A percentile compares a stretch with the other conserved stretches of the same genome.
Conservation (phyloP, 2,329 filamentous ascomycete genomes). For the Fusarium lyarnte region DNA sequence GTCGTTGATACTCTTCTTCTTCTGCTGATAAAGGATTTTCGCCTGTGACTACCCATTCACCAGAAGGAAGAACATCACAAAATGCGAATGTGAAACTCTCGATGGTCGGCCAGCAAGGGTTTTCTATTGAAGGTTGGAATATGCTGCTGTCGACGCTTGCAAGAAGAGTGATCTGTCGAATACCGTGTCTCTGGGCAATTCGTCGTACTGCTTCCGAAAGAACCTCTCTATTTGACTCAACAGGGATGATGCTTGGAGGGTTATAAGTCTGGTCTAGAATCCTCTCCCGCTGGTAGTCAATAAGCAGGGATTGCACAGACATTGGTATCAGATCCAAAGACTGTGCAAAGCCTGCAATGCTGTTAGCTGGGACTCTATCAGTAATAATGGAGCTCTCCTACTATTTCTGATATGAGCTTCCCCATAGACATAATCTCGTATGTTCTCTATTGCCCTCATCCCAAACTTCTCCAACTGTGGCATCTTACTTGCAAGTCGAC, state of each 20-base stretch:
- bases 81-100: neutral
- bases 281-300: neutral
- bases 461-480: neutral
- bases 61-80: neutral
- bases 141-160: neutral
- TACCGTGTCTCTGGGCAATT: neutral
- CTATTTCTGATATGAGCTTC: neutral
- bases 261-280: neutral
- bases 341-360: neutral
- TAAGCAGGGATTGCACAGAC: neutral
- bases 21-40: neutral
- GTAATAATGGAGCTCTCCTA: neutral
- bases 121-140: neutral
- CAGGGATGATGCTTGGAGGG: rapidly evolving
- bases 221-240: rapidly evolving
- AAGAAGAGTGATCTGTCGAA: neutral
- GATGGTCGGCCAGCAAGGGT: neutral
- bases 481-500: neutral
- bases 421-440: neutral
- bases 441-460: neutral
- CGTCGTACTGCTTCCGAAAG: neutral
- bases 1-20: neutral
- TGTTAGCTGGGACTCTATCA: neutral
- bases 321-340: too few species aligned
- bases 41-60: neutral